A percentile compares a stretch with the other conserved stretches of the same genome.
These are phyloP conservation scores for Ceratocystis destructans DNA, from an alignment of 2,329 filamentous ascomycete genomes.

Conservation along the genomic window DNA sequence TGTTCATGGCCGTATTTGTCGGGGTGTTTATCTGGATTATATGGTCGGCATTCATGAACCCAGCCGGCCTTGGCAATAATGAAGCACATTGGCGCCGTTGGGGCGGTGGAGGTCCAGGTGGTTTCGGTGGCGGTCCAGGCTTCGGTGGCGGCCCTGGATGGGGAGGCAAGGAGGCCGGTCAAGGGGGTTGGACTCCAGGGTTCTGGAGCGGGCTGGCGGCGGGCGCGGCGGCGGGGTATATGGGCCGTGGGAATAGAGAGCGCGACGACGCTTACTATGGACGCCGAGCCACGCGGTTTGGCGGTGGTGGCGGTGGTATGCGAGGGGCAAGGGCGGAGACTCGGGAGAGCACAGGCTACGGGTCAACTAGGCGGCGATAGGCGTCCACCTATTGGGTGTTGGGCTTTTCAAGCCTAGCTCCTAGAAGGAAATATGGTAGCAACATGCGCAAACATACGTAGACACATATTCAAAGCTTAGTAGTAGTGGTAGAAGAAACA, in stretches of 20 bases:
- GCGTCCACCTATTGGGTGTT: constrained; percentile 26
- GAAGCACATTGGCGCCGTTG: background rate
- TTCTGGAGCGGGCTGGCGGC: constrained; percentile 59
- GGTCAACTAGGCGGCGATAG: constrained; percentile 44
- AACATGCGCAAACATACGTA: too few relatives aligned
- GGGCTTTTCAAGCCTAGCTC: too few relatives aligned
- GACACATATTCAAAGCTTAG: too few relatives aligned
- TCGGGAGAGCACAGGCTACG: constrained; percentile 55
- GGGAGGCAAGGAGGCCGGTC: constrained; percentile 22
- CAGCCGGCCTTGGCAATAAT: constrained; percentile 25
- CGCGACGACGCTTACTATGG: constrained; percentile 19
- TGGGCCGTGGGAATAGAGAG: constrained; percentile 36
- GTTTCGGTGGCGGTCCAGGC: constrained; percentile 22
- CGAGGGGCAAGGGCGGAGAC: constrained; percentile 11
- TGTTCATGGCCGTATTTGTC: constrained; percentile 52
- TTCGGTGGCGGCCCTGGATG: constrained; percentile 29
- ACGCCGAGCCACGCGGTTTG: background rate
- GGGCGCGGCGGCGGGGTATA: constrained; percentile 57
- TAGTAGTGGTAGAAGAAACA: background rate
- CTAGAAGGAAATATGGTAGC: too few relatives aligned
- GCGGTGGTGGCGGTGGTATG: background rate
- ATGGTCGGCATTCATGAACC: constrained; percentile 36
- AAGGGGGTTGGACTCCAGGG: constrained; percentile 51
- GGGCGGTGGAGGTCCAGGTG: constrained; percentile 27
- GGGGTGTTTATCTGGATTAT: constrained; percentile 48